Conservation (phyloP, 106 monocot genomes). For the Acorus calamus region DNA sequence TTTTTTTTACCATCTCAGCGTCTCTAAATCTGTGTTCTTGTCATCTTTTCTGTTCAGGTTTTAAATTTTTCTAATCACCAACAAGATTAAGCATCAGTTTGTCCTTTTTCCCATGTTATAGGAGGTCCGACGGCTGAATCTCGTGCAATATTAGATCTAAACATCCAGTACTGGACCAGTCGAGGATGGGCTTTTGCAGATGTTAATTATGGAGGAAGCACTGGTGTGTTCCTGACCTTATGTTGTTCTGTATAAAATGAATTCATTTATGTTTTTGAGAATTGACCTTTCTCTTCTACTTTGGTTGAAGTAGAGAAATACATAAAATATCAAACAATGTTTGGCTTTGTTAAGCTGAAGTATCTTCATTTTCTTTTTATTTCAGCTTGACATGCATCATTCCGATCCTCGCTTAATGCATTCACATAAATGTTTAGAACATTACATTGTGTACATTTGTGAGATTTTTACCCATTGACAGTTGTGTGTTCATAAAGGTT, state of each 20-base stretch:
- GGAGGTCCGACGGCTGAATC: constrained; percentile 84
- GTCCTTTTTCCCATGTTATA: constrained; percentile 16
- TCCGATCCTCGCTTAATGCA: not conserved
- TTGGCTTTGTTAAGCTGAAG: no score
- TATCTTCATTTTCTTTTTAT: not conserved
- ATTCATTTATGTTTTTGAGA: not conserved
- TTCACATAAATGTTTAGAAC: no score
- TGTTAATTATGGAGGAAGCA: constrained; percentile 99
- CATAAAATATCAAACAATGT: no score
- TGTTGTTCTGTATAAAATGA: no score
- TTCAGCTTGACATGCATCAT: not conserved
- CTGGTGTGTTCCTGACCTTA: constrained; percentile 28
- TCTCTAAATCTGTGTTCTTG: no score
- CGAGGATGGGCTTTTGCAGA: constrained; percentile 94
- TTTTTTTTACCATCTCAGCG: no score
- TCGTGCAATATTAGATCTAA: constrained; percentile 60
- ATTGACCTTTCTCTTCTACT: not conserved
- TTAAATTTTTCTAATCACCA: no score
- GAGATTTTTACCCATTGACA: not conserved
- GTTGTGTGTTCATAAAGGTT: constrained; percentile 31
- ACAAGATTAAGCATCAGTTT: not conserved
- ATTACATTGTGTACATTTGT: no score
- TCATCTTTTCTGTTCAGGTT: not conserved
- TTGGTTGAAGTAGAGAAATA: no score
- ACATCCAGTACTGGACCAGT: constrained; percentile 90